Conservation (phyloP, 2,329 filamentous ascomycete species). For the Fusarium chaquense region DNA sequence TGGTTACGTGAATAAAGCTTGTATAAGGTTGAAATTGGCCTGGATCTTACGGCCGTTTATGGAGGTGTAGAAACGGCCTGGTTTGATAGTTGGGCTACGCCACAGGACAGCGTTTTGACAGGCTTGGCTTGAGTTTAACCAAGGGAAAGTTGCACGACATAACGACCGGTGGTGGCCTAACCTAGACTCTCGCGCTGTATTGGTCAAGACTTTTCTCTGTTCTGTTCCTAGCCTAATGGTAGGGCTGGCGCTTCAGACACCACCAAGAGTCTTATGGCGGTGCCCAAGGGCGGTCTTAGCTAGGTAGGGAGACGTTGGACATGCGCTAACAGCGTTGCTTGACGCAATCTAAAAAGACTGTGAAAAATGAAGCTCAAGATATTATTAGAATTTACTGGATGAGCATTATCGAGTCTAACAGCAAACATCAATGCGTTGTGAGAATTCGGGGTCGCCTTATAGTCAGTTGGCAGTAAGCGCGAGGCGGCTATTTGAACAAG, state of each 20-base stretch:
- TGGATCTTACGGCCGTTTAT: not conserved
- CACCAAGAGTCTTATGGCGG: not conserved
- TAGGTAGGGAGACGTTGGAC: not conserved
- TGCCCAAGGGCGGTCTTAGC: not conserved
- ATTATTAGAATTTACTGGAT: not conserved
- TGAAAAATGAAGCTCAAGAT: not conserved
- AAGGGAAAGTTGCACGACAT: not conserved
- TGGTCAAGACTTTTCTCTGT: not conserved
- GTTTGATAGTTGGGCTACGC: not conserved
- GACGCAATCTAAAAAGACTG: not conserved
- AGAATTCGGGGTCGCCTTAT: not conserved
- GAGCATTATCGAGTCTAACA: not conserved
- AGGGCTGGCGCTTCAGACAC: not conserved
- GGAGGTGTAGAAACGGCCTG: not conserved
- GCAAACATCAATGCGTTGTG: not conserved
- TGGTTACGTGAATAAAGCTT: not conserved
- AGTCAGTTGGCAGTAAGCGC: not conserved
- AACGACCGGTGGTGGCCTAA: not conserved
- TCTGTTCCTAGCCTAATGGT: not conserved
- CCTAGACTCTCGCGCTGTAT: not conserved
- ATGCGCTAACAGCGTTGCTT: not conserved
- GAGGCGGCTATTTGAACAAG: conserved; percentile 1
- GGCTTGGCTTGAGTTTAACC: not conserved
- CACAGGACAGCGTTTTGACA: not conserved
- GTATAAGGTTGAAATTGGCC: not conserved